Conservation (phyloP, 2,329 filamentous ascomycete genomes). For the Amylocarpus encephaloides region DNA sequence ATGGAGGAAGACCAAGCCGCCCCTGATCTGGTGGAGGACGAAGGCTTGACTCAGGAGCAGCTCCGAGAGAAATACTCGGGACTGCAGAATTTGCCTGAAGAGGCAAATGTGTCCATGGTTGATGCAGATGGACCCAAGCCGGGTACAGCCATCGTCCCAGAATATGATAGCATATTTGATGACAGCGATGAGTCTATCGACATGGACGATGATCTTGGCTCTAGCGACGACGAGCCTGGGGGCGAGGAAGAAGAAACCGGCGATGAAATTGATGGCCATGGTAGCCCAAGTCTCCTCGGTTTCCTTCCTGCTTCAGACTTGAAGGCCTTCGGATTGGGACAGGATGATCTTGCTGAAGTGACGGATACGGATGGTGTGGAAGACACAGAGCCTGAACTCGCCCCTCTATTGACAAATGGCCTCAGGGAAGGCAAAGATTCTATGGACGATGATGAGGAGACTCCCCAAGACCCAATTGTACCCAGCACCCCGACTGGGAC, state of each 20-base stretch:
- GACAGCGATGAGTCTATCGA: slow-evolving; percentile 61
- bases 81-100: slow-evolving; percentile 40
- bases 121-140: slow-evolving; percentile 27
- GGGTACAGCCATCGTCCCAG: slow-evolving; percentile 12
- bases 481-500: slow-evolving; percentile 2
- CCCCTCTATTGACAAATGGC: not conserved
- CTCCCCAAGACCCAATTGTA: slow-evolving; percentile 28
- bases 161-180: slow-evolving; percentile 24
- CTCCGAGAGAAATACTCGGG: slow-evolving; percentile 62
- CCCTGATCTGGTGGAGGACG: slow-evolving; percentile 49
- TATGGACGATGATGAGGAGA: slow-evolving; percentile 12
- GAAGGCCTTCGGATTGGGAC: slow-evolving; percentile 29
- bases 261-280: slow-evolving; percentile 35
- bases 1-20: slow-evolving; percentile 43
- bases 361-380: not conserved
- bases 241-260: slow-evolving; percentile 33
- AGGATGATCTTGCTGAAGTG: slow-evolving; percentile 6
- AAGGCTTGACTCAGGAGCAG: slow-evolving; percentile 62
- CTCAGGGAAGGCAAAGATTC: not conserved
- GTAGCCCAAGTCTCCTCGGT: slow-evolving; percentile 35
- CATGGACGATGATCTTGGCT: slow-evolving; percentile 62
- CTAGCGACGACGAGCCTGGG: slow-evolving; percentile 44
- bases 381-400: not conserved
- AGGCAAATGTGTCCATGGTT: slow-evolving; percentile 29
- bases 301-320: slow-evolving; percentile 30